A percentile compares a stretch with the other conserved stretches of the same genome.
Evolutionary conservation across 2,329 filamentous ascomycete species (phyloP).

Genomic region (Parastagonospora nodorum): DNA sequence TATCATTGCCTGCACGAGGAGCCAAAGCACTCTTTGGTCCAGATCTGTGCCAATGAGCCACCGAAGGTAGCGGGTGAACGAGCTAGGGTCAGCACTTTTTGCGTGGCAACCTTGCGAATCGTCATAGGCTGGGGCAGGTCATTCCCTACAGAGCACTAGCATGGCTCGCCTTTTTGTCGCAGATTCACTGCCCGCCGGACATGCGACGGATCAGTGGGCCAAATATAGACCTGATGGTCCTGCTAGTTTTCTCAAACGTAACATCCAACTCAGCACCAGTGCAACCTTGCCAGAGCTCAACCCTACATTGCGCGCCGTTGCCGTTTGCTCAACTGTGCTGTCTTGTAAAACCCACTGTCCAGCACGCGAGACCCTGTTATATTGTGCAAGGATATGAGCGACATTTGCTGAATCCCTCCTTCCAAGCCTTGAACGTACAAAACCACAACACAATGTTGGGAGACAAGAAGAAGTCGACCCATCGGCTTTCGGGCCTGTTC

Average conservation of each 20-base stretch:
- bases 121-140: conserved; percentile 10
- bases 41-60: neutral
- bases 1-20: conserved; percentile 2
- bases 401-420: too few relatives aligned
- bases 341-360: conserved; percentile 9
- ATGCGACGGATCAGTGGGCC: conserved; percentile 26
- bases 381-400: too few relatives aligned
- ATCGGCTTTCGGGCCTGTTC: conserved; percentile 43
- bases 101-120: conserved; percentile 20
- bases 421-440: too few relatives aligned
- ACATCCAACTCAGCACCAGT: neutral
- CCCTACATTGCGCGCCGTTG: conserved; percentile 22
- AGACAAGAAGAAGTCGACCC: conserved; percentile 40
- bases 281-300: conserved; percentile 8
- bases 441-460: conserved; percentile 17
- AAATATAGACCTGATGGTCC: conserved; percentile 32
- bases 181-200: conserved; percentile 23
- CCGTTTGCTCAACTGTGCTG: conserved; percentile 24
- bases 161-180: conserved; percentile 18
- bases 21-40: neutral
- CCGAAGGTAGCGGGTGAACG: too few relatives aligned
- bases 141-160: conserved; percentile 15
- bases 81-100: neutral
- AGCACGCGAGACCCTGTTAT: too few relatives aligned
- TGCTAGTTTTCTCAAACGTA: conserved; percentile 16